These are phyloP conservation scores for Hypomyces perniciosus DNA, from an alignment of 2,329 filamentous ascomycete species.

Conservation along the genomic window DNA sequence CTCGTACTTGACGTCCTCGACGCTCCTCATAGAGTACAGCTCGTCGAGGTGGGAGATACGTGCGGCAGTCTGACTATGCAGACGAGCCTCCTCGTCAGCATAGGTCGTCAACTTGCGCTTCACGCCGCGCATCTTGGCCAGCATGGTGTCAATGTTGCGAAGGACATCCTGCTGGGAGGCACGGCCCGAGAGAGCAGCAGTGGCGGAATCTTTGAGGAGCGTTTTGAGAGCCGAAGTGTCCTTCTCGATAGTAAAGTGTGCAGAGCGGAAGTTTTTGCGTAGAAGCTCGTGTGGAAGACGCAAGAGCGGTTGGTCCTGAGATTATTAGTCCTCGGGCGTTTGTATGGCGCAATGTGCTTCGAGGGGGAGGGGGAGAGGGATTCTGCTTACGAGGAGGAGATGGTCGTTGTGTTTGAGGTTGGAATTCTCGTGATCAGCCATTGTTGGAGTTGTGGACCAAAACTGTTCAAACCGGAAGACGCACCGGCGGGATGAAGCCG, in stretches of 20 bases:
- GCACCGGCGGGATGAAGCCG: background rate
- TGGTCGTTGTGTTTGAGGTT: constrained; percentile 71
- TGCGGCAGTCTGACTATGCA: constrained; percentile 70
- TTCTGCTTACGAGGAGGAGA: constrained; percentile 56
- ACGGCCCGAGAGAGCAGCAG: constrained; percentile 58
- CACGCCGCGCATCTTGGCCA: constrained; percentile 74
- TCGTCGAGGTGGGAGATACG: constrained; percentile 76
- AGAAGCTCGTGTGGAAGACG: constrained; percentile 89
- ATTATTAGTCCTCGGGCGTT: background rate
- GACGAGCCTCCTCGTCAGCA: constrained; percentile 70
- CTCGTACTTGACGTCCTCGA: constrained; percentile 92
- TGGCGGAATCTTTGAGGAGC: constrained; percentile 57
- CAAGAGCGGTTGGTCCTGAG: constrained; percentile 85
- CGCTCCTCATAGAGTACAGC: constrained; percentile 69
- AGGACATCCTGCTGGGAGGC: constrained; percentile 65
- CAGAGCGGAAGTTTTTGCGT: constrained; percentile 87
- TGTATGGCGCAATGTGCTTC: background rate
- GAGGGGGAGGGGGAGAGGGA: constrained; percentile 8
- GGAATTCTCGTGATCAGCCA: constrained; percentile 57
- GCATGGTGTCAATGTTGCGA: constrained; percentile 75
- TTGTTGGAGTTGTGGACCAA: constrained; percentile 20
- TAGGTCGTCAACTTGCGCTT: constrained; percentile 79
- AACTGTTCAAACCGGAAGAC: background rate
- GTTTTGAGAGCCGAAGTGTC: constrained; percentile 59
- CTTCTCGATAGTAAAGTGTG: constrained; percentile 70